These are phyloP conservation scores for Stemphylium beticola DNA, from an alignment of 2,329 filamentous ascomycete genomes.

Conservation along the genomic window DNA sequence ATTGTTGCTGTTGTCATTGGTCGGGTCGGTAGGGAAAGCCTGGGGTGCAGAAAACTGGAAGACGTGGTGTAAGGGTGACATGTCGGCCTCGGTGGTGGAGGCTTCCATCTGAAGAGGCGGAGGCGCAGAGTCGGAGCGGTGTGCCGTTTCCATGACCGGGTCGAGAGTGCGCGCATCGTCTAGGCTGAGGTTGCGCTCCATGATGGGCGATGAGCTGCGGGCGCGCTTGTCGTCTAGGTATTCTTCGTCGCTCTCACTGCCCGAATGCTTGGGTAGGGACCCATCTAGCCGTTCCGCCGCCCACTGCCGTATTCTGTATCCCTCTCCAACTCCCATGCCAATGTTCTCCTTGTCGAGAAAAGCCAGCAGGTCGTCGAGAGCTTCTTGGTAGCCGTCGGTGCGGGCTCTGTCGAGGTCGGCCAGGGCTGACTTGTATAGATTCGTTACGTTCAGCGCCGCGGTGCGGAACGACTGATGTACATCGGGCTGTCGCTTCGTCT, in stretches of 20 bases:
- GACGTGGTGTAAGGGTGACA: constrained; percentile 42
- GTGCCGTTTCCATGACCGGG: constrained; percentile 21
- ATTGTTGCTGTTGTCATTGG: constrained; percentile 28
- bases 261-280: constrained; percentile 60
- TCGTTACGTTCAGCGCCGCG: constrained; percentile 91
- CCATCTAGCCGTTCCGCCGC: constrained; percentile 73
- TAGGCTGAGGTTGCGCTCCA: constrained; percentile 57
- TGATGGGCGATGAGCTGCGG: constrained; percentile 63
- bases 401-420: constrained; percentile 77
- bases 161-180: constrained; percentile 46
- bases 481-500: constrained; percentile 48
- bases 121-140: constrained; percentile 41
- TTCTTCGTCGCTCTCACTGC: constrained; percentile 73
- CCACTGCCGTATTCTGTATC: constrained; percentile 69
- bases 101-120: constrained; percentile 50
- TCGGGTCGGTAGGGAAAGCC: constrained; percentile 60
- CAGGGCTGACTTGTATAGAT: constrained; percentile 91
- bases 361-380: constrained; percentile 83
- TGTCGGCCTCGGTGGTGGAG: constrained; percentile 35
- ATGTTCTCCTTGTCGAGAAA: constrained; percentile 85
- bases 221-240: constrained; percentile 65
- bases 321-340: constrained; percentile 80
- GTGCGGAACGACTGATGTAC: constrained; percentile 90
- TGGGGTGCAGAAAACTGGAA: constrained; percentile 75
- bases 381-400: constrained; percentile 88